Base-by-base conservation (phyloP, 1,284 basidiomycete genomes). In the Tylopilus sp. region DNA sequence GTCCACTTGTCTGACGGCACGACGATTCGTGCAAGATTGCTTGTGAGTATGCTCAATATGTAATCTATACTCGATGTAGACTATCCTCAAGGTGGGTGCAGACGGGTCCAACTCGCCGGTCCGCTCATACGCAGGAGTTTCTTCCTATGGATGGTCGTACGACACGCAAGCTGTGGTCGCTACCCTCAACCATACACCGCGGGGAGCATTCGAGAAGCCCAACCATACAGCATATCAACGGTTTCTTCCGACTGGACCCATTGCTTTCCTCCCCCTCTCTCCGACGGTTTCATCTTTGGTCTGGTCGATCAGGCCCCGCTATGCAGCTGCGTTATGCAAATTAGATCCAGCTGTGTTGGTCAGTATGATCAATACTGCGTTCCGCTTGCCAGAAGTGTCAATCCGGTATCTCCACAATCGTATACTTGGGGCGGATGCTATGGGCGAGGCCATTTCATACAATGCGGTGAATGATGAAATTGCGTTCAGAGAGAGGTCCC, bases 21-120 rank as follows among this genome's bases (percentile, higher is more conserved):
- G 39, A 69, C 71, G 3, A 68, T 93, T 25, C 75, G 86, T 51
- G 77, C 91, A 9, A 74, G 90, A 55, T 67, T 94, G 31, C 71
- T 94, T 42, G 89, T 92, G 58, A 61, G 76, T 69, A n/a, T 3
- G 15, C 6, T 3, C 28, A 21, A 38, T 46, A 8, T 16, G 15
- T 44, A 29, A 38, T 53, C 35, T 28, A 26, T 55, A 35, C 41
- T 42, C 42, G 31, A 59, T 33, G 49, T 35, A 52, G 58, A 58
- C 42, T 26, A 0, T 41, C 48, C 43, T 37, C 60, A 46, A 95
- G 86, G 82, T 99, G 35, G 96, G 97, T 19, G 97, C 97, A 7
- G 97, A 99, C 62, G 97, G 97, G 0, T 85, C 85, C 63, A 95
- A 94, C 65, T 97, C 94, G 1, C 96, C 96, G 8, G 97, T 98